Evolutionary conservation across 208 protist genomes (phyloP).

Genomic region (Crithidia sp.): DNA sequence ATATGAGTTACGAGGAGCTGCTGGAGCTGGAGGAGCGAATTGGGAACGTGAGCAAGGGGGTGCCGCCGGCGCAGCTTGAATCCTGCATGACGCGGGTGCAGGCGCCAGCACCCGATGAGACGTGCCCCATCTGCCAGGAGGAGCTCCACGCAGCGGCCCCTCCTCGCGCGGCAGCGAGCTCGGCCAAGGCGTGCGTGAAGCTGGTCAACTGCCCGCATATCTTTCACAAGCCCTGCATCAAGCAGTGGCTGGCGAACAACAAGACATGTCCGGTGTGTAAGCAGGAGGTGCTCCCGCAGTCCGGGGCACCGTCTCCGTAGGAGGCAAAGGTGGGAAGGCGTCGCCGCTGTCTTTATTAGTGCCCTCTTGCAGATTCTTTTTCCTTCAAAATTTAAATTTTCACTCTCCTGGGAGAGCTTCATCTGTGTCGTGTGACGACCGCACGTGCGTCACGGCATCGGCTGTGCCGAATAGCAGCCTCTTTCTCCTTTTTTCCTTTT

Average conservation of each 20-base stretch:
- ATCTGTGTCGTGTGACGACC: too few species aligned
- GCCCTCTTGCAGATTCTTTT: too few species aligned
- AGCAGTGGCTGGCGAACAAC: slow-evolving; percentile 62
- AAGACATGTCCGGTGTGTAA: slow-evolving; percentile 81
- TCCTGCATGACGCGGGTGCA: slow-evolving; percentile 34
- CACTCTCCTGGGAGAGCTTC: too few species aligned
- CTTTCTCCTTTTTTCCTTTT: too few species aligned
- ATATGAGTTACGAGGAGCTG: slow-evolving; percentile 91
- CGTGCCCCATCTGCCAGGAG: slow-evolving; percentile 73
- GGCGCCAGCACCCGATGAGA: slow-evolving; percentile 30
- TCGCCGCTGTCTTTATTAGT: too few species aligned
- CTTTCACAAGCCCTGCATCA: slow-evolving; percentile 79
- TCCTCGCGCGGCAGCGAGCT: neutral
- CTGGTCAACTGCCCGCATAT: slow-evolving; percentile 67
- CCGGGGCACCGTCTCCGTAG: neutral
- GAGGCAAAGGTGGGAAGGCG: neutral
- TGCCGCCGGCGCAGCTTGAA: slow-evolving; percentile 42
- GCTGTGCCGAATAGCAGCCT: too few species aligned
- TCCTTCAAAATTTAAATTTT: too few species aligned
- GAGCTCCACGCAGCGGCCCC: slow-evolving; percentile 37
- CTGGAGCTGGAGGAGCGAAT: slow-evolving; percentile 84
- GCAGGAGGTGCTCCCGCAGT: slow-evolving; percentile 51
- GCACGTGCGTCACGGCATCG: too few species aligned
- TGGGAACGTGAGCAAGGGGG: slow-evolving; percentile 81
- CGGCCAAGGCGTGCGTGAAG: slow-evolving; percentile 23